Evolutionary conservation across 805 yeast species (phyloP).

Genomic region (Candida michaelii): DNA sequence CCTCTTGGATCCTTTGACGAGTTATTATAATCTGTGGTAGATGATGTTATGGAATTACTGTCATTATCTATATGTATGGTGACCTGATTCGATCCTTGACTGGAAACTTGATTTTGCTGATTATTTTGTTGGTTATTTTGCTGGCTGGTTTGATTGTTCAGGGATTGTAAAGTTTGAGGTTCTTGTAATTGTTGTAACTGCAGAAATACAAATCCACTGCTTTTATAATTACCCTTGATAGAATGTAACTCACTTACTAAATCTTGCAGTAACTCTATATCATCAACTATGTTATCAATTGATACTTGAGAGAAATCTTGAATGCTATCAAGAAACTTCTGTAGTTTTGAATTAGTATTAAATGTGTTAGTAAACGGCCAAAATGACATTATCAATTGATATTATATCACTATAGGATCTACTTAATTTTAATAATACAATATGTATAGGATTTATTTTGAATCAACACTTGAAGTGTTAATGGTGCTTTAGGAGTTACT

Average conservation of each 20-base stretch:
- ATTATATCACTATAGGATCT: background rate
- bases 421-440: background rate
- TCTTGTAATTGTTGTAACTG: constrained; percentile 21
- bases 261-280: constrained; percentile 36
- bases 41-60: constrained; percentile 33
- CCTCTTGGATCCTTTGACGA: constrained; percentile 36
- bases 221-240: constrained; percentile 36
- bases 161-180: background rate
- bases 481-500: background rate
- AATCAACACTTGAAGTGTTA: background rate
- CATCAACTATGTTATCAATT: constrained; percentile 34
- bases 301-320: constrained; percentile 31
- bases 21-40: constrained; percentile 25
- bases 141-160: background rate
- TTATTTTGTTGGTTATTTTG: background rate
- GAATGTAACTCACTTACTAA: constrained; percentile 36
- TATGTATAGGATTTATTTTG: background rate
- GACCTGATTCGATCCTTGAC: background rate
- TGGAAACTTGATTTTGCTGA: background rate
- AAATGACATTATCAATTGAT: constrained; percentile 34
- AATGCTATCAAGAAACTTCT: constrained; percentile 39
- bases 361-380: constrained; percentile 46
- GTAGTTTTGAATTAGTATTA: constrained; percentile 38
- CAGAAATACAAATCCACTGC: constrained; percentile 27
- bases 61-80: constrained; percentile 19